These are phyloP conservation scores for Candida fluviatilis DNA, from an alignment of 805 yeast species.

Conservation along the genomic window DNA sequence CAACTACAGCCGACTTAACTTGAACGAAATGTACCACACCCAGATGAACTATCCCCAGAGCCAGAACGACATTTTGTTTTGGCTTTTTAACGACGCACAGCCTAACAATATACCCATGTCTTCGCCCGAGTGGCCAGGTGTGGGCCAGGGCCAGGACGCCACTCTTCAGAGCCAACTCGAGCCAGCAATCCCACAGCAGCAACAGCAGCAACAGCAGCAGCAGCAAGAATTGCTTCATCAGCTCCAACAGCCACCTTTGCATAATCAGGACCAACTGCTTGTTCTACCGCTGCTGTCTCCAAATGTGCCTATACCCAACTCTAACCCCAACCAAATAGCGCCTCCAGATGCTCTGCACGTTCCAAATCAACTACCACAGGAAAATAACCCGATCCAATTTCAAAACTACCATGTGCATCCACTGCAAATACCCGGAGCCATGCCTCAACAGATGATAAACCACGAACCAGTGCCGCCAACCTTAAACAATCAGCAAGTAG, in stretches of 20 bases:
- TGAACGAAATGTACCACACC: conserved; percentile 3
- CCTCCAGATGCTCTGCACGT: not conserved
- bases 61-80: conserved; percentile 35
- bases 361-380: conserved; percentile 1
- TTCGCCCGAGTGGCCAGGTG: conserved; percentile 2
- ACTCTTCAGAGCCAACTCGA: conserved; percentile 1
- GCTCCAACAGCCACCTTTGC: not conserved
- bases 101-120: conserved; percentile 7
- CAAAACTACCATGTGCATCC: not conserved
- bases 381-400: not conserved
- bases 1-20: not conserved
- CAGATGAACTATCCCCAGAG: conserved; percentile 18
- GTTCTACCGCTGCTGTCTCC: not conserved
- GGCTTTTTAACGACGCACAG: conserved; percentile 34
- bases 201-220: conserved; percentile 4
- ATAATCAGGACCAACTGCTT: not conserved
- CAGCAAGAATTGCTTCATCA: conserved; percentile 2
- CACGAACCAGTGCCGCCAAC: too few relatives aligned
- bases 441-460: not conserved
- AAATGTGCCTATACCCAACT: not conserved
- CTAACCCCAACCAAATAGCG: not conserved
- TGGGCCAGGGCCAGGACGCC: too few relatives aligned
- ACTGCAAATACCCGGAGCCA: not conserved
- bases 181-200: conserved; percentile 1
- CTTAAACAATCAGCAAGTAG: not conserved